phyloP scores from a whole-genome alignment of 352 stramenopile species.

The Blastocystis sp. region DNA sequence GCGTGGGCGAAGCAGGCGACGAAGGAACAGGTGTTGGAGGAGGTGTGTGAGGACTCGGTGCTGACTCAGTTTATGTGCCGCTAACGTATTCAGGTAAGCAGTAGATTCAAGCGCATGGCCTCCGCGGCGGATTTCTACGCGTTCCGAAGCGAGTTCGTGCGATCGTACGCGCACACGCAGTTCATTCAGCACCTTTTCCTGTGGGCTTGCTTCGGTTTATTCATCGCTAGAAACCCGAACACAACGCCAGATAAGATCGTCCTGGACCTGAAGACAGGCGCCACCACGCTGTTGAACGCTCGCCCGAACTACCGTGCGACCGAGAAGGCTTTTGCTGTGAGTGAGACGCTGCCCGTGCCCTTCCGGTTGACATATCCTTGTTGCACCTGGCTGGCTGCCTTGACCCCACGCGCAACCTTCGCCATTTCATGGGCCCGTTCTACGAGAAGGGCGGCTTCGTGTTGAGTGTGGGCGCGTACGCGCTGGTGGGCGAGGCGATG shows the following conservation, averaged over 20 bases:
- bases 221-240: conserved; percentile 1
- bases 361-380: conserved; percentile 22
- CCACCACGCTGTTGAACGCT: neutral
- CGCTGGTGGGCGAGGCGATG: conserved; percentile 1
- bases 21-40: neutral
- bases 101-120: conserved; percentile 45
- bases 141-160: conserved; percentile 54
- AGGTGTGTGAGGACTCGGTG: neutral
- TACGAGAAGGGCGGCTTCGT: conserved; percentile 43
- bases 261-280: conserved; percentile 11
- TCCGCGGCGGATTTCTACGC: neutral
- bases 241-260: neutral
- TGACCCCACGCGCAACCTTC: neutral
- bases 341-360: neutral
- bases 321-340: neutral
- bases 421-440: conserved; percentile 6
- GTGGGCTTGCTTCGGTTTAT: neutral
- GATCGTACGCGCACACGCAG: conserved; percentile 32
- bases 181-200: conserved; percentile 52
- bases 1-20: neutral
- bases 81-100: neutral
- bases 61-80: conserved; percentile 32
- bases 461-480: neutral
- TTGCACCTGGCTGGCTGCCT: neutral
- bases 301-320: conserved; percentile 18